Conservation (phyloP, 2,329 filamentous ascomycete genomes). For the Chalaropsis thielavioides region DNA sequence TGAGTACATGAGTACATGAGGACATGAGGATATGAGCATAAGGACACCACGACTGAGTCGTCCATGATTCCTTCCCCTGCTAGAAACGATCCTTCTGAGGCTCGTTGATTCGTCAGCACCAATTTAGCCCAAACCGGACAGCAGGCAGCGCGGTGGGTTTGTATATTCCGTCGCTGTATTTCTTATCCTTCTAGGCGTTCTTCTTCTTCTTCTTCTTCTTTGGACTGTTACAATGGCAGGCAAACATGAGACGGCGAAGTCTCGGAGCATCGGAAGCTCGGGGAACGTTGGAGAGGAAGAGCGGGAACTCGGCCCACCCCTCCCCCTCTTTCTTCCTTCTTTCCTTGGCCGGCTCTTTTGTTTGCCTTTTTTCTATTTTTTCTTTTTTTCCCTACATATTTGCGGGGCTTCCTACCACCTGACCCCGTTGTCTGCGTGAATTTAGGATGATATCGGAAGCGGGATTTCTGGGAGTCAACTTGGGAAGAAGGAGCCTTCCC, state of each 20-base stretch:
- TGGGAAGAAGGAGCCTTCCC: no score
- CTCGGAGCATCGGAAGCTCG: conserved; percentile 1
- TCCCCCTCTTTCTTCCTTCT: no score
- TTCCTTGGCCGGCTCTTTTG: not conserved
- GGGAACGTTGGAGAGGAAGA: not conserved
- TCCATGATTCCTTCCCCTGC: not conserved
- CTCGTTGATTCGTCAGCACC: not conserved
- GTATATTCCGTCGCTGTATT: not conserved
- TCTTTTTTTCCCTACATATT: not conserved
- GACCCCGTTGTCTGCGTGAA: not conserved
- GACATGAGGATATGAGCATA: not conserved
- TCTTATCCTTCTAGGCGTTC: not conserved
- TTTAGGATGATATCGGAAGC: conserved; percentile 12
- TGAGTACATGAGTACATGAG: not conserved
- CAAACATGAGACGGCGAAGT: not conserved
- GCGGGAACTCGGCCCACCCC: not conserved
- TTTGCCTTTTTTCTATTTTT: not conserved
- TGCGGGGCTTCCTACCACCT: not conserved
- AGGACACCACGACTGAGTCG: not conserved
- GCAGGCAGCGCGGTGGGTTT: no score
- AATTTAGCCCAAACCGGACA: not conserved
- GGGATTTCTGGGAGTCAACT: not conserved
- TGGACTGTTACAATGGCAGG: no score
- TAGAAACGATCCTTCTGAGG: not conserved
- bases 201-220: not conserved